Evolutionary conservation across 805 yeast species (phyloP), one percentile per base, ranked within the genome.

Genomic region (Candida succiphila): DNA sequence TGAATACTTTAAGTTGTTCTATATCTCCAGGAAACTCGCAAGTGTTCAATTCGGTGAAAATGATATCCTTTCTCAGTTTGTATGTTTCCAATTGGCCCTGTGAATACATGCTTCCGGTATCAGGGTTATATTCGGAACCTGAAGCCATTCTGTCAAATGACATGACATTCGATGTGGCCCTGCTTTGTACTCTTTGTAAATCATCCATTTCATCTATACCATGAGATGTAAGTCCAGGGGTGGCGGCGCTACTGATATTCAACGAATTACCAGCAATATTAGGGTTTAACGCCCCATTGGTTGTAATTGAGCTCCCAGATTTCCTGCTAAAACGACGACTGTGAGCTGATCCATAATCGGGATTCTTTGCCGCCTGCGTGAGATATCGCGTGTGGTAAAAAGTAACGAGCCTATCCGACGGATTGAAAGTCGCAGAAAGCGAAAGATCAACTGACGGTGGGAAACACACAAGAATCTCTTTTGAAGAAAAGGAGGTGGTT

Each of bases 31-130:
- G 49, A 10, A 55, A 33, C 49, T 58, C 26, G 63, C 54, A 46
- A 0, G 69, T 52, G 14, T 74, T 75, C 2, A 82, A 53, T 45
- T 69, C 72, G 0, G 87, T 74, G 38, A 84, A 57, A n/a, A 79
- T 76, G 45, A 79, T 67, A 50, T 85, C 94, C 43, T 80, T 83
- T 26, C 75, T 58, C 17, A 72, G 51, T 4, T 51, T 42, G 5
- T 59, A 49, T 5, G 54, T 40, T 24, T 64, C 74, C 5, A 13
- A 32, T 29, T 46, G 27, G 37, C 40, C 31, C 6, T 50, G 47
- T 7, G 42, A 17, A 48, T 45, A 33, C 51, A 29, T 38, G 14
- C 44, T 33, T 17, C 39, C 46, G 7, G 52, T 37, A 18, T 58
- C 61, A 2, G 51, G 40, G n/a, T 40, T 43, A 7, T 39, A 33